Percentiles rank a stretch among this genome's conserved stretches.
Evolutionary conservation across 139 green algal genomes (phyloP).

Genomic region (Protoeuglena noctilucae): DNA sequence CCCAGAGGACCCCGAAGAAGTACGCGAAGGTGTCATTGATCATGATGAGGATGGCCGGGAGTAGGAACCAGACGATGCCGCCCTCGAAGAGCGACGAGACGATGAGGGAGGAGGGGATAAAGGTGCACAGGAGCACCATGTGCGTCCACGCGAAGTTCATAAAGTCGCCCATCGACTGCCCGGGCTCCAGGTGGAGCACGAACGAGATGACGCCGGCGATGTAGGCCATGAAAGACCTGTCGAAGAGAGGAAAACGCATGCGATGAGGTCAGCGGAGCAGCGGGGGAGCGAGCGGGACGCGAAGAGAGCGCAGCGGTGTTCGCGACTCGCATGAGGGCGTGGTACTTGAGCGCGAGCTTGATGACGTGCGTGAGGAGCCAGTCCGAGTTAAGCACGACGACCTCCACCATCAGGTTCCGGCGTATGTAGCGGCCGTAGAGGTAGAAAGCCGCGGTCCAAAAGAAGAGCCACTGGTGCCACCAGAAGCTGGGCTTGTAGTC

Average conservation of each 20-base stretch:
- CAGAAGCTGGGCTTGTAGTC: too few species aligned
- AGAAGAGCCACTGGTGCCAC: slow-evolving; percentile 93
- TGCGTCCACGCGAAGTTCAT: slow-evolving; percentile 95
- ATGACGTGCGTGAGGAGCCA: slow-evolving; percentile 32
- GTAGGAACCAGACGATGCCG: slow-evolving; percentile 91
- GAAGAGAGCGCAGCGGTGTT: too few species aligned
- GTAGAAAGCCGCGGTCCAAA: slow-evolving; percentile 71
- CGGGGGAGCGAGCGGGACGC: slow-evolving; percentile 63
- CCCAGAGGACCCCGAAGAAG: slow-evolving; percentile 77
- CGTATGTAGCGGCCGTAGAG: slow-evolving; percentile 83
- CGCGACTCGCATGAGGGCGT: slow-evolving; percentile 72
- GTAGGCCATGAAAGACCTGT: slow-evolving; percentile 13
- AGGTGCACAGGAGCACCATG: slow-evolving; percentile 83
- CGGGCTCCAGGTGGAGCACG: slow-evolving; percentile 77
- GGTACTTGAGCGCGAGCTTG: slow-evolving; percentile 39
- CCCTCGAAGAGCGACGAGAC: slow-evolving; percentile 71
- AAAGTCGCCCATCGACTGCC: slow-evolving; percentile 89
- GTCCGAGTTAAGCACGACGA: slow-evolving; percentile 26
- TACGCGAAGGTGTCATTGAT: slow-evolving; percentile 95
- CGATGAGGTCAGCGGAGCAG: neutral
- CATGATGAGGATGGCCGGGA: slow-evolving; percentile 84
- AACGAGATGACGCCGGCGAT: slow-evolving; percentile 67
- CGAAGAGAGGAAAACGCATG: neutral
- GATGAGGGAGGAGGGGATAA: slow-evolving; percentile 77
- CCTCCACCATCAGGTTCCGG: slow-evolving; percentile 64